These are phyloP conservation scores for Psilocybe sp. DNA, from an alignment of 768 basidiomycete genomes.

Conservation along the genomic window DNA sequence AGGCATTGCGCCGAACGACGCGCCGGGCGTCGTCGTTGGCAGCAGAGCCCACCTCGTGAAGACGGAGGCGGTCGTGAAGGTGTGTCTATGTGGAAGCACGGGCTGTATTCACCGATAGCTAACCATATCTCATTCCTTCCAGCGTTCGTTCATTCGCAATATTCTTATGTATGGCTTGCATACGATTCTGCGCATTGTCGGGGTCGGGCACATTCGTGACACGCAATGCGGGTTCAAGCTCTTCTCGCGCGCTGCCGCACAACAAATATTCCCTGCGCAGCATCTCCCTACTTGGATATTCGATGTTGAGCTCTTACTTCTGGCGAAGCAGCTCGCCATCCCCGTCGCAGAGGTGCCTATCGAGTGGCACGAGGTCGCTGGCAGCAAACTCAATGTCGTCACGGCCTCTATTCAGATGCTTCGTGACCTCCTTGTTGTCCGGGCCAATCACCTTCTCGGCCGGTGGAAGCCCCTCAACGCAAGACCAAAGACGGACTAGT, in stretches of 20 bases:
- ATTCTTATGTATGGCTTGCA: conserved; percentile 94
- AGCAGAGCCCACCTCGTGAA: conserved; percentile 91
- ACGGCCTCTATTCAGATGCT: conserved; percentile 89
- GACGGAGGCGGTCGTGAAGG: conserved; percentile 93
- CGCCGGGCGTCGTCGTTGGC: conserved; percentile 72
- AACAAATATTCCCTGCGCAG: conserved; percentile 79
- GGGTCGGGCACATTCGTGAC: conserved; percentile 87
- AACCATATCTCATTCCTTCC: background rate
- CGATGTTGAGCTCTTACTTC: conserved; percentile 88
- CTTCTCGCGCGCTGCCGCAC: conserved; percentile 80
- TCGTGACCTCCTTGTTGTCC: conserved; percentile 77
- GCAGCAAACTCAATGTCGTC: conserved; percentile 87
- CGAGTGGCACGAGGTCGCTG: conserved; percentile 90
- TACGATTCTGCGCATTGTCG: conserved; percentile 82
- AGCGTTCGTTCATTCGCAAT: conserved; percentile 89
- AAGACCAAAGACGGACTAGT: conserved; percentile 25
- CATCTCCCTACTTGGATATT: conserved; percentile 95
- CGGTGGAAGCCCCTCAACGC: conserved; percentile 55
- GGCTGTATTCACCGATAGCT: background rate
- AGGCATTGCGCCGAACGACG: conserved; percentile 42
- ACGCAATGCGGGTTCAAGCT: conserved; percentile 99
- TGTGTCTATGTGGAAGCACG: conserved; percentile 27
- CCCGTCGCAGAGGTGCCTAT: conserved; percentile 86
- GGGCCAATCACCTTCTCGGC: conserved; percentile 78
- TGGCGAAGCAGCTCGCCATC: conserved; percentile 75